These are phyloP conservation scores for Phellinidium pouzarii DNA, from an alignment of 1,284 basidiomycete genomes.

Conservation along the genomic window DNA sequence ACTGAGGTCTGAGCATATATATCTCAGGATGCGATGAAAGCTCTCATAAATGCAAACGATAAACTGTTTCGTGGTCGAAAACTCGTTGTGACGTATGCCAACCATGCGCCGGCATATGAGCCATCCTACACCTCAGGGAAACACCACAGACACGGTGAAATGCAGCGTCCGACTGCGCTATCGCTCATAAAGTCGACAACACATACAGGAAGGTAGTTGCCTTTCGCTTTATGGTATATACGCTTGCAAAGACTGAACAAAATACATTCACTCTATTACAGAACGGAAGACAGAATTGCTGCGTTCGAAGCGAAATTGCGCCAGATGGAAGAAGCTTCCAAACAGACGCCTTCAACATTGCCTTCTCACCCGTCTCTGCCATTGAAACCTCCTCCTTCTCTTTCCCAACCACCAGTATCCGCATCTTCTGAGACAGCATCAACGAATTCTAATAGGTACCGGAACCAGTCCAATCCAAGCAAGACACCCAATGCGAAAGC, in stretches of 20 bases:
- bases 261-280: constrained; percentile 26
- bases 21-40: constrained; percentile 76
- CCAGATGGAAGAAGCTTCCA: constrained; percentile 53
- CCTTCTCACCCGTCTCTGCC: constrained; percentile 47
- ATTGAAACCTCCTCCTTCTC: constrained; percentile 34
- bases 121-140: constrained; percentile 20
- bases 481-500: neutral
- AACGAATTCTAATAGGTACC: neutral
- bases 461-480: neutral
- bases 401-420: constrained; percentile 1
- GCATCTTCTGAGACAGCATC: neutral
- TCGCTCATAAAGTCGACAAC: constrained; percentile 76
- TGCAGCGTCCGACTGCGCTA: constrained; percentile 75
- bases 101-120: constrained; percentile 60
- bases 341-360: constrained; percentile 23
- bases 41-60: constrained; percentile 70
- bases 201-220: constrained; percentile 34
- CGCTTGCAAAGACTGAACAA: neutral
- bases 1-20: constrained; percentile 16
- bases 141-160: constrained; percentile 35
- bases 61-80: constrained; percentile 82
- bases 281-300: constrained; percentile 86
- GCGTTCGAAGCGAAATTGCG: constrained; percentile 92
- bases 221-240: neutral
- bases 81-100: constrained; percentile 84